These are phyloP conservation scores for Leishmania guyanensis DNA, from an alignment of 208 protist genomes.

Conservation along the genomic window DNA sequence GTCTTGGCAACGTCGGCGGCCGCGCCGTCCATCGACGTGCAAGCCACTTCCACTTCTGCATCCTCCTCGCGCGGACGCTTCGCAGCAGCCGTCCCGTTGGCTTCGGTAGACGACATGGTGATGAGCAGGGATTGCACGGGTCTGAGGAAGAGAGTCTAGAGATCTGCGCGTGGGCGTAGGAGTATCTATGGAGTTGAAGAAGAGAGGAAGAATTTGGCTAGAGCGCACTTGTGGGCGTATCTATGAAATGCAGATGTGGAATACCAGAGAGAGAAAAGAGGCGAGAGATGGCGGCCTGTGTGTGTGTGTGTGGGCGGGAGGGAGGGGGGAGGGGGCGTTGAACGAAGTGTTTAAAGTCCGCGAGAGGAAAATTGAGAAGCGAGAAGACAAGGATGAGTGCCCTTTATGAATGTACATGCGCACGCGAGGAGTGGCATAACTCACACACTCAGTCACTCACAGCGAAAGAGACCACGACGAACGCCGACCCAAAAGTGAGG, in stretches of 20 bases:
- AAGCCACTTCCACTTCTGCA: conserved; percentile 2
- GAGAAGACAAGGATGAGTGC: background rate
- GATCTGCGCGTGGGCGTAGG: background rate
- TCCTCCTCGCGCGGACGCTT: conserved; percentile 24
- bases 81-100: background rate
- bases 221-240: background rate
- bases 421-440: background rate
- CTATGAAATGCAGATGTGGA: background rate
- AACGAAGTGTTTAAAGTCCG: background rate
- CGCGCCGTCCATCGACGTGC: background rate
- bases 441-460: background rate
- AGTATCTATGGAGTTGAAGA: background rate
- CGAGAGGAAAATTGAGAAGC: background rate
- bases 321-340: background rate
- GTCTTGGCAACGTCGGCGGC: conserved; percentile 4
- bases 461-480: too few relatives aligned
- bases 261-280: background rate
- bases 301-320: background rate
- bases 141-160: background rate
- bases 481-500: background rate
- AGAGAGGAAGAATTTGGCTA: background rate
- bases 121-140: background rate
- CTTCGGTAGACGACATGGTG: conserved; percentile 10
- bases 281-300: background rate
- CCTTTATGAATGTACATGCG: background rate